phyloP scores from a whole-genome alignment of 106 monocot species.

The Agapanthus africanus region DNA sequence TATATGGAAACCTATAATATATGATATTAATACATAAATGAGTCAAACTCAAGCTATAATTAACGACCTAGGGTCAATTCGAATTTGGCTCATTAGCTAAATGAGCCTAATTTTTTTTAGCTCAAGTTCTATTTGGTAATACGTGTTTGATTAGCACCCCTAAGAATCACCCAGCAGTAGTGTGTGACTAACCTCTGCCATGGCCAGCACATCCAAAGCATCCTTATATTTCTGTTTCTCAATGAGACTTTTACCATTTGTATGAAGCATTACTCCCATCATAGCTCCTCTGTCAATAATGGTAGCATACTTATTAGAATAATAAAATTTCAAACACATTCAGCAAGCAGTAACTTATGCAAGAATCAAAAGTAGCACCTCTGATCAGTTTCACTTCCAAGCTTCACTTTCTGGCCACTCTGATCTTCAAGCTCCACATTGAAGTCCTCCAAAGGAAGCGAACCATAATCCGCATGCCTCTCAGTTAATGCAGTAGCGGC shows the following conservation, averaged over 20 bases:
- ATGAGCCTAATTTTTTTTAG: too few relatives aligned
- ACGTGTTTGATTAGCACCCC: too few relatives aligned
- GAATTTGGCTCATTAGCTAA: too few relatives aligned
- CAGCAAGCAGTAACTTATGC: background rate
- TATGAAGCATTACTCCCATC: slow-evolving; percentile 92
- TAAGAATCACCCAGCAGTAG: too few relatives aligned
- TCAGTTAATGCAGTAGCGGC: slow-evolving; percentile 57
- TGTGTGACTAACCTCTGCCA: slow-evolving; percentile 44
- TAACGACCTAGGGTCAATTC: too few relatives aligned
- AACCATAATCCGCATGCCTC: slow-evolving; percentile 65
- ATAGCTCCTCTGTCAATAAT: slow-evolving; percentile 40
- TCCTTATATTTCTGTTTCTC: slow-evolving; percentile 61
- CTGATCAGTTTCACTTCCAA: slow-evolving; percentile 73
- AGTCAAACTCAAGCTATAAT: too few relatives aligned
- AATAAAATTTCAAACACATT: background rate
- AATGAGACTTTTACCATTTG: slow-evolving; percentile 70
- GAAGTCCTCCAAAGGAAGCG: slow-evolving; percentile 72
- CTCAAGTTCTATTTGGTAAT: too few relatives aligned
- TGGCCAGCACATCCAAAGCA: slow-evolving; percentile 73
- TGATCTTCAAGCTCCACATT: slow-evolving; percentile 95
- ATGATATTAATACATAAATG: too few relatives aligned
- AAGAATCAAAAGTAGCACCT: slow-evolving; percentile 21
- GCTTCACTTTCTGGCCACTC: slow-evolving; percentile 65
- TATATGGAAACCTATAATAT: too few relatives aligned
- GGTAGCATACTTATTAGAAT: background rate